phyloP scores from a whole-genome alignment of 2,329 filamentous ascomycete genomes.

The Sporothrix mexicana region DNA sequence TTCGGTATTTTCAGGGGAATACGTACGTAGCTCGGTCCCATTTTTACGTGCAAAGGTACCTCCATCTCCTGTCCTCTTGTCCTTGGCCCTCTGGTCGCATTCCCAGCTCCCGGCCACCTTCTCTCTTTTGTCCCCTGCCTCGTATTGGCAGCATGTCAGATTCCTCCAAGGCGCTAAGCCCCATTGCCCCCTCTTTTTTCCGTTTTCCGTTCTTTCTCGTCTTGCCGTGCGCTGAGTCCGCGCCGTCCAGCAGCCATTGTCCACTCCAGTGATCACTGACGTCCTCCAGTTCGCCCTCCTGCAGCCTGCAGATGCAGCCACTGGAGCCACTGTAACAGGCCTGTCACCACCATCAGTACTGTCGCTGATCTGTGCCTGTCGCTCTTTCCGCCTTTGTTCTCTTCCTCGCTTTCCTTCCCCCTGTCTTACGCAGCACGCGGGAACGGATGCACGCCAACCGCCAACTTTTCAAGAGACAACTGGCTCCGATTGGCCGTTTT shows the following conservation, averaged over 20 bases:
- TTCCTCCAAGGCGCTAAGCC: conserved; percentile 19
- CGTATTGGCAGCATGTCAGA: conserved; percentile 11
- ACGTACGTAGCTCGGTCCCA: conserved; percentile 2
- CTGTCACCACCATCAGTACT: not conserved
- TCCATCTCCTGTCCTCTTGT: too few species aligned
- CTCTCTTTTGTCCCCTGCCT: not conserved
- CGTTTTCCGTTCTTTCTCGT: not conserved
- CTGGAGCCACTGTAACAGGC: not conserved
- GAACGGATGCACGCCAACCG: not conserved
- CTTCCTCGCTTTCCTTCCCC: not conserved
- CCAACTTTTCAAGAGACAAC: not conserved
- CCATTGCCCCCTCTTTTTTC: not conserved
- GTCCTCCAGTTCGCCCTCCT: not conserved
- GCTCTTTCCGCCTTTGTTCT: not conserved
- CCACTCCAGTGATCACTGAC: not conserved
- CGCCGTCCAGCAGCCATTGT: not conserved
- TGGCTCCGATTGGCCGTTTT: not conserved
- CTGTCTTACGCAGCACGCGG: conserved; percentile 10
- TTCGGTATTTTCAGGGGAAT: not conserved
- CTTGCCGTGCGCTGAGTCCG: conserved; percentile 1
- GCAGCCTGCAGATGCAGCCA: not conserved
- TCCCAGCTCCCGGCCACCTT: not conserved
- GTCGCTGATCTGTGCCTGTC: conserved; percentile 2
- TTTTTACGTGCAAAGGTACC: not conserved
- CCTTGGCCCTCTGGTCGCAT: too few species aligned